Evolutionary conservation across 2,329 filamentous ascomycete species (phyloP).

Genomic region (Malbranchea zuffiana): DNA sequence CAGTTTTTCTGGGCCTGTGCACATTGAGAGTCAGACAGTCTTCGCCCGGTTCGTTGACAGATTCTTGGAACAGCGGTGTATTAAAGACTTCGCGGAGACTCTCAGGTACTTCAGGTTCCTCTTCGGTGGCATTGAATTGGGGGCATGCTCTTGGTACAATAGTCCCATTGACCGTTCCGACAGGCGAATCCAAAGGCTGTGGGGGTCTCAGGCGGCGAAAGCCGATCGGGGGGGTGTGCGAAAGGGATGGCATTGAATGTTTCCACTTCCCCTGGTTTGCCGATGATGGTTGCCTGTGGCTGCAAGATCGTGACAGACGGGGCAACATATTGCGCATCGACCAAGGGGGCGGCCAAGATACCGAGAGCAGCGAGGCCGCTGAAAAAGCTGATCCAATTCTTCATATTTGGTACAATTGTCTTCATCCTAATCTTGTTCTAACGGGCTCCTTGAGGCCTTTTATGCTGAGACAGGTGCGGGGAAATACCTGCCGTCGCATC

Average conservation of each 20-base stretch:
- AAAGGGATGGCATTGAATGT: slow-evolving; percentile 66
- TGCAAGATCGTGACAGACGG: slow-evolving; percentile 47
- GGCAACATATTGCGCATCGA: too few relatives aligned
- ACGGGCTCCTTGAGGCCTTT: too few relatives aligned
- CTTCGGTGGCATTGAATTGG: slow-evolving; percentile 54
- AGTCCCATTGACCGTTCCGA: slow-evolving; percentile 54
- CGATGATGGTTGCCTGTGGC: slow-evolving; percentile 44
- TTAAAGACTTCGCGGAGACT: slow-evolving; percentile 43
- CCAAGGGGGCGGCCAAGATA: too few relatives aligned
- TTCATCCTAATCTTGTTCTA: too few relatives aligned
- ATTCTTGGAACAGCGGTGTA: slow-evolving; percentile 47
- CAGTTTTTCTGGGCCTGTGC: slow-evolving; percentile 48
- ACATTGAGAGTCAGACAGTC: slow-evolving; percentile 55
- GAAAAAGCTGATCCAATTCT: too few relatives aligned
- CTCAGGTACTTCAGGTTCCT: slow-evolving; percentile 32
- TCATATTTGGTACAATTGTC: too few relatives aligned
- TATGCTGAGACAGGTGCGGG: too few relatives aligned
- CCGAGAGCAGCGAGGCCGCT: too few relatives aligned
- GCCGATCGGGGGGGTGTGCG: slow-evolving; percentile 57
- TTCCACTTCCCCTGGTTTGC: too few relatives aligned
- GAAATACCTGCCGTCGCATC: too few relatives aligned
- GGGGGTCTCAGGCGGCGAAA: slow-evolving; percentile 60
- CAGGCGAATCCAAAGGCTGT: slow-evolving; percentile 43
- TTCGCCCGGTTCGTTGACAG: slow-evolving; percentile 46
- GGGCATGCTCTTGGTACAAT: slow-evolving; percentile 54